Conservation (phyloP, 2,329 filamentous ascomycete species). For the Sporothrix variecibatus region DNA sequence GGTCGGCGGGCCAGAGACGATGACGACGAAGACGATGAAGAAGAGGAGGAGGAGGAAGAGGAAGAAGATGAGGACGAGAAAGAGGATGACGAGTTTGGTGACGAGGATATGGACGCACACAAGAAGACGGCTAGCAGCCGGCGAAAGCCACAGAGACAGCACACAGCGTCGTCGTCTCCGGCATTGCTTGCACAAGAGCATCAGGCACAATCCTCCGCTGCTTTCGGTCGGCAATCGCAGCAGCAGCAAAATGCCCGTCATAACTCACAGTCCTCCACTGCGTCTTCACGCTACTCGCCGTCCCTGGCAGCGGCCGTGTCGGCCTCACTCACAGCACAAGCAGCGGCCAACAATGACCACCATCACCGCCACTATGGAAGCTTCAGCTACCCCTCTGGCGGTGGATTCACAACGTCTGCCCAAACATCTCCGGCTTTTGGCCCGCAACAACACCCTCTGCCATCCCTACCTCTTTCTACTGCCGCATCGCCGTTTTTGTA, state of each 20-base stretch:
- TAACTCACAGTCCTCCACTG: conserved; percentile 57
- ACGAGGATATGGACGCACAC: conserved; percentile 6
- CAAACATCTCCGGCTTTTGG: conserved; percentile 61
- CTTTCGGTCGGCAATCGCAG: not conserved
- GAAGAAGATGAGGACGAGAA: not conserved
- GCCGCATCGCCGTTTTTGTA: conserved; percentile 34
- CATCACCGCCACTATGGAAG: conserved; percentile 47
- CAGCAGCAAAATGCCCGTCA: conserved; percentile 44
- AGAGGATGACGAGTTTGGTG: not conserved
- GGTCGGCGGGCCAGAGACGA: conserved; percentile 10
- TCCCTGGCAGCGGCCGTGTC: conserved; percentile 39
- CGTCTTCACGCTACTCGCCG: conserved; percentile 37
- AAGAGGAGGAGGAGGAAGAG: conserved; percentile 11
- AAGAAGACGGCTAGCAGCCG: conserved; percentile 44
- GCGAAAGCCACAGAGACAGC: conserved; percentile 45
- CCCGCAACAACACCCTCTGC: conserved; percentile 46
- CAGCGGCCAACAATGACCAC: conserved; percentile 39
- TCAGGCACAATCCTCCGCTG: not conserved
- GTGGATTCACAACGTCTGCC: conserved; percentile 41
- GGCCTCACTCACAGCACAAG: conserved; percentile 39
- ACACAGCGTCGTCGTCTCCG: conserved; percentile 54
- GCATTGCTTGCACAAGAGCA: conserved; percentile 50
- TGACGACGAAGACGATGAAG: conserved; percentile 17
- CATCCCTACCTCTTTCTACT: conserved; percentile 11
- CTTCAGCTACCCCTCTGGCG: conserved; percentile 47